Evolutionary conservation across 345 rosid species (phyloP).

Genomic region (Geranium brycei): DNA sequence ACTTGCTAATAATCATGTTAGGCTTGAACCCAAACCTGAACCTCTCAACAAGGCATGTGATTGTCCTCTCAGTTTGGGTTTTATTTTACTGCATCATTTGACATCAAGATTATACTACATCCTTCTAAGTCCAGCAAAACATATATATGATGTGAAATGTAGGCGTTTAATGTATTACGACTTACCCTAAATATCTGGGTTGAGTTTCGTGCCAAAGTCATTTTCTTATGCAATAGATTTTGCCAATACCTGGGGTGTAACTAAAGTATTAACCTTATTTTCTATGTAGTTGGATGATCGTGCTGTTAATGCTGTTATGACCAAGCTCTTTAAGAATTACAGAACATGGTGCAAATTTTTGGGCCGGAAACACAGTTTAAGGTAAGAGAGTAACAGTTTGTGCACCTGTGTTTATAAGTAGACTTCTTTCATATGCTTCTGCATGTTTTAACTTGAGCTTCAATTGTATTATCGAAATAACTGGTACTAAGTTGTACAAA

Average conservation of each 20-base stretch:
- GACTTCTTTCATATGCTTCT: neutral
- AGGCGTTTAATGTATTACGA: neutral
- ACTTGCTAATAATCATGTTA: conserved; percentile 74
- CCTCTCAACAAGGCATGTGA: conserved; percentile 71
- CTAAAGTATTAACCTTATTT: conserved; percentile 6
- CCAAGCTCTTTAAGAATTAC: conserved; percentile 80
- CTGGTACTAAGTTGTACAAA: neutral
- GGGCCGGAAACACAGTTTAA: conserved; percentile 86
- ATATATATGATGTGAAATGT: neutral
- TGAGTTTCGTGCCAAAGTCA: neutral
- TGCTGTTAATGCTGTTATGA: conserved; percentile 80
- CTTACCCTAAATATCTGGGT: neutral
- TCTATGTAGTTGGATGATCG: conserved; percentile 86
- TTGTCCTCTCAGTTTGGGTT: neutral
- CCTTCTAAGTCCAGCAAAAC: neutral
- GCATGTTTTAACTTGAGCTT: neutral
- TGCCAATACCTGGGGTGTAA: neutral
- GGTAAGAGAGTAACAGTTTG: conserved; percentile 31
- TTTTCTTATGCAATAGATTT: neutral
- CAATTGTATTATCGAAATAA: neutral
- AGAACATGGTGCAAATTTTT: conserved; percentile 89
- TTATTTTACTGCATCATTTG: neutral
- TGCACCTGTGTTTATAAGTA: neutral
- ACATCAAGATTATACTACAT: neutral
- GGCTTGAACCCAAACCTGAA: conserved; percentile 81